Evolutionary conservation across 73 alveolate genomes (phyloP).

Genomic region (Urostyla sp.): DNA sequence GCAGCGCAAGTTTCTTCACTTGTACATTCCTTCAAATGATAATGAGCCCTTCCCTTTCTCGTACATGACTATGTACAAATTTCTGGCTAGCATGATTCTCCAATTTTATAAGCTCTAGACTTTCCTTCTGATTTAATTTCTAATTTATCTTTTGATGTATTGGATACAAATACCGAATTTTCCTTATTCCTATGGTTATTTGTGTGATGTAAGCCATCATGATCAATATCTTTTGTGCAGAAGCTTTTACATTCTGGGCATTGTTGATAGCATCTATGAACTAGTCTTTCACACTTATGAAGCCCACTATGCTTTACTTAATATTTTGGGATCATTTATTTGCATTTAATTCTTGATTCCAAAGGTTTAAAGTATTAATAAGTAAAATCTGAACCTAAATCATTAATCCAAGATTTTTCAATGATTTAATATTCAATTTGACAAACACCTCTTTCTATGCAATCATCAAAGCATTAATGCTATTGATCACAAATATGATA

Average conservation of each 20-base stretch:
- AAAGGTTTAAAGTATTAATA: slow-evolving; percentile 8
- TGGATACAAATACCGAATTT: slow-evolving; percentile 42
- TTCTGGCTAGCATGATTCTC: slow-evolving; percentile 68
- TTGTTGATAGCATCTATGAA: slow-evolving; percentile 44
- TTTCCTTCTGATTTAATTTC: slow-evolving; percentile 2
- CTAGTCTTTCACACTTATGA: not conserved
- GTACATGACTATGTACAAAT: slow-evolving; percentile 43
- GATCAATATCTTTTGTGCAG: slow-evolving; percentile 44
- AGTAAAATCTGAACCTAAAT: slow-evolving; percentile 34
- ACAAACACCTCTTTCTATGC: slow-evolving; percentile 30
- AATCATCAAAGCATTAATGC: slow-evolving; percentile 4
- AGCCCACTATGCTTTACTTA: not conserved
- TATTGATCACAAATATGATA: slow-evolving; percentile 28
- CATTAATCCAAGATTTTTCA: slow-evolving; percentile 41
- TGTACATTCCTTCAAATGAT: slow-evolving; percentile 52
- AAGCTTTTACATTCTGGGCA: slow-evolving; percentile 67
- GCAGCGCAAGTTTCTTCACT: slow-evolving; percentile 54
- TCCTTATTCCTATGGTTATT: slow-evolving; percentile 64
- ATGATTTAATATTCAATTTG: not conserved
- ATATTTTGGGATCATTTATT: not conserved
- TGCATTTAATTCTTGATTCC: slow-evolving; percentile 1
- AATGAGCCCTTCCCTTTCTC: slow-evolving; percentile 70
- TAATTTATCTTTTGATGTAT: slow-evolving; percentile 6
- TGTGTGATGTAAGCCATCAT: slow-evolving; percentile 57
- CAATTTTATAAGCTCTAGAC: slow-evolving; percentile 39